These are phyloP conservation scores for Hirschioporus abietinus DNA, from an alignment of 768 basidiomycete genomes.

Conservation along the genomic window DNA sequence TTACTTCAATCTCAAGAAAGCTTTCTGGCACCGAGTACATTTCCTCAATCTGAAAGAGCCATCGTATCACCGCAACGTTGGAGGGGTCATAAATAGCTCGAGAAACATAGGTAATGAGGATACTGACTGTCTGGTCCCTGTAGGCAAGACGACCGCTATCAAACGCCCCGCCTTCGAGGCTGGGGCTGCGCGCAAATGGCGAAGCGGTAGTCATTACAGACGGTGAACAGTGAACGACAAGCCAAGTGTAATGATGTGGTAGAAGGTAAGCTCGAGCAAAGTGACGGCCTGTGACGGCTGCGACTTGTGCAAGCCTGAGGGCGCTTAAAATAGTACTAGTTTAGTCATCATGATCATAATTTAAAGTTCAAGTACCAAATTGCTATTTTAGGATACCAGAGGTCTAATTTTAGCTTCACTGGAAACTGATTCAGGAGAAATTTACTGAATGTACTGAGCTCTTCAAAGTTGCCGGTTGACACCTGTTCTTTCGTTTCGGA, in stretches of 20 bases:
- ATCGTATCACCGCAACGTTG: conserved; percentile 16
- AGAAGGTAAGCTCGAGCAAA: background rate
- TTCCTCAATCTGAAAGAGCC: conserved; percentile 75
- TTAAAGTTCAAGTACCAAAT: no score
- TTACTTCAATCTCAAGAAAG: conserved; percentile 95
- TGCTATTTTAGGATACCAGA: no score
- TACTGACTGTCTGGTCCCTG: conserved; percentile 34
- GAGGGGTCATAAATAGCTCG: conserved; percentile 20
- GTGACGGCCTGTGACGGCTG: background rate
- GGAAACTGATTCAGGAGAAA: no score
- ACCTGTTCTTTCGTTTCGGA: background rate
- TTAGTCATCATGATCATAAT: no score
- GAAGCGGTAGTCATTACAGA: conserved; percentile 32
- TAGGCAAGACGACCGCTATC: conserved; percentile 31
- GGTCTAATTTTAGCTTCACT: no score
- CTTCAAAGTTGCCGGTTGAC: no score
- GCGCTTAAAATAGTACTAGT: background rate
- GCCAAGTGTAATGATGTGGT: background rate
- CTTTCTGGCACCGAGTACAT: conserved; percentile 98
- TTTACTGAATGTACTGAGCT: no score
- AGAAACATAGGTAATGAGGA: conserved; percentile 6
- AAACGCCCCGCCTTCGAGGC: conserved; percentile 19
- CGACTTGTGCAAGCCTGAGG: background rate
- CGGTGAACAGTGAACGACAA: background rate
- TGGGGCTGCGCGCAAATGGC: conserved; percentile 34